Evolutionary conservation across 2,329 filamentous ascomycete species (phyloP).

Genomic region (Penicillium sp.): DNA sequence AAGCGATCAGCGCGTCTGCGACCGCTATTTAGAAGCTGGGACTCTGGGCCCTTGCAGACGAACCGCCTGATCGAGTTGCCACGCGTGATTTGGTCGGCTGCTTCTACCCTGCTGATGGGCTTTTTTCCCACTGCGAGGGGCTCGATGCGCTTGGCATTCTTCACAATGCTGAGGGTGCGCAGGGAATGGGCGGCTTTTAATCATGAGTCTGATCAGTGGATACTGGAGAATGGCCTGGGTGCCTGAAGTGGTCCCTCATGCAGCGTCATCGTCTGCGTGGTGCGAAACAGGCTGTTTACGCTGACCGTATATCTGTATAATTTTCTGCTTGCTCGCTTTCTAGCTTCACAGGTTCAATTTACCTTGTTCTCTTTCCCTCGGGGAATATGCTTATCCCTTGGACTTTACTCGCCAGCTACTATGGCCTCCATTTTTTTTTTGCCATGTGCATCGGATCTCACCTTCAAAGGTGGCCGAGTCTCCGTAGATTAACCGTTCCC

Average conservation of each 20-base stretch:
- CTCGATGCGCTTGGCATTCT: slow-evolving; percentile 13
- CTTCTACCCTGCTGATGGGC: background rate
- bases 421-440: background rate
- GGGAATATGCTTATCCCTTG: background rate
- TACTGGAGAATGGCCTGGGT: background rate
- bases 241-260: slow-evolving; percentile 6
- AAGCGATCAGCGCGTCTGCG: slow-evolving; percentile 4
- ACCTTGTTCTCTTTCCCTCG: background rate
- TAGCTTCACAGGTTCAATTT: background rate
- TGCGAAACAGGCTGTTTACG: slow-evolving; percentile 1
- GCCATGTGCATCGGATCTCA: background rate
- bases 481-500: slow-evolving; percentile 7
- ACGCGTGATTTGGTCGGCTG: slow-evolving; percentile 14
- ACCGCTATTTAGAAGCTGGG: background rate
- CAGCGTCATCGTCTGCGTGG: slow-evolving; percentile 16
- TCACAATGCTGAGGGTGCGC: background rate
- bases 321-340: background rate
- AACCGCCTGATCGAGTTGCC: slow-evolving; percentile 2
- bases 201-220: background rate
- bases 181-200: background rate
- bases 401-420: background rate
- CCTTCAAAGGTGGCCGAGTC: slow-evolving; percentile 9
- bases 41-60: background rate
- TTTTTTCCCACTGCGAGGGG: background rate
- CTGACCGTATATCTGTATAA: background rate